Evolutionary conservation across 1,284 basidiomycete genomes (phyloP), one percentile per base, ranked within the genome.

Genomic region (Taiwanofungus camphoratus): DNA sequence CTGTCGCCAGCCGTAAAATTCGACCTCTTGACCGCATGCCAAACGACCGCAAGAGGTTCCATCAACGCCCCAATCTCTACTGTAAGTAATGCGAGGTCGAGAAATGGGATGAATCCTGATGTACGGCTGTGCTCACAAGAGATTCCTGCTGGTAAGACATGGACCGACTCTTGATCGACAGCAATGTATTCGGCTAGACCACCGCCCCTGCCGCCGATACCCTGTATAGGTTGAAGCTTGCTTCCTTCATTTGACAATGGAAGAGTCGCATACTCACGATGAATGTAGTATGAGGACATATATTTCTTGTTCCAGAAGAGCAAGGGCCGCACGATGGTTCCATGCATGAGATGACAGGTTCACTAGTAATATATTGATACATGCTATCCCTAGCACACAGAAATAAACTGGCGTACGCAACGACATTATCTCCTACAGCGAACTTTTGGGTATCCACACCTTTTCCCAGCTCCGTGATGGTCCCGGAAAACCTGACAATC

Each of bases 31-130:
- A 64, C 55, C 1, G 61, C 62, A 29, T 63, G 60, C 53, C 63
- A 61, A 1, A 57, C 61, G 2, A 66, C 61, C 0, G 63, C 53
- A 1, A 66, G 46, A 0, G 64, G 64, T 45, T 66, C 61, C 15
- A 59, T 48, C 47, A 66, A 49, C 6, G 60, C 60, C n/a, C 57
- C 61, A 2, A 58, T 37, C 7, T 65, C 52, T 38, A 61, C 57
- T 61, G 21, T 6, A 29, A 9, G 6, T 12, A n/a, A 5, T 5
- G 32, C 27, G 2, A 16, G 15, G 13, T 34, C n/a, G 12, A 7
- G 24, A n/a, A n/a, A n/a, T n/a, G n/a, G n/a, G n/a, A n/a, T n/a
- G n/a, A n/a, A n/a, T n/a, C n/a, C n/a, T n/a, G n/a, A n/a, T n/a
- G n/a, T n/a, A n/a, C n/a, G n/a, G n/a, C n/a, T n/a, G n/a, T n/a